Evolutionary conservation across 1,284 basidiomycete species (phyloP), one percentile per base, ranked within the genome.

Genomic region (Ceratobasidium sp.): DNA sequence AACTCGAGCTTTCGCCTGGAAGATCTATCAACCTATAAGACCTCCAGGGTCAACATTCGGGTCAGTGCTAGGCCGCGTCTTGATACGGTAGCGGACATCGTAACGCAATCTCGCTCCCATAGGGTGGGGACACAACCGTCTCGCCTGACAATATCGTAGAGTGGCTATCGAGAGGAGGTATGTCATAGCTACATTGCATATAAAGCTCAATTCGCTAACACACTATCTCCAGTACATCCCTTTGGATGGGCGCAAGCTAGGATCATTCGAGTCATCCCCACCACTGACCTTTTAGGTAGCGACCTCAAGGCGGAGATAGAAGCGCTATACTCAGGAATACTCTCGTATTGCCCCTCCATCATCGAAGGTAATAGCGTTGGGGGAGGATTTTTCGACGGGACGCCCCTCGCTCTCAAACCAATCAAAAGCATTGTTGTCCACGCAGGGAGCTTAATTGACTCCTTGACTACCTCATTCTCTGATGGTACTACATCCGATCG

Each of bases 171-270:
- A 58, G n/a, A 39, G 53, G 4, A 46, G 40, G 68, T 70, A 44
- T n/a, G 39, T 44, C 18, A 26, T 28, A 7, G 13, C 61, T 10
- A 42, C 40, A 20, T n/a, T 33, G 33, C 33, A 33, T 33, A 33
- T 33, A 33, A 33, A 4, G 33, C 33, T 33, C 4, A 4, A 33
- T 33, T 33, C 1, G 33, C 33, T 33, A 33, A 33, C 4, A 33
- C 33, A 33, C 4, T 23, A 15, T 42, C 18, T 20, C 9, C 12
- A 70, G 68, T 53, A 39, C 68, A 56, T 12, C 68, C 68, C 5
- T 56, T 39, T 2, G 55, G 56, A 39, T 77, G 76, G 76, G 55
- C 26, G 15, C 44, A 49, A 53, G 76, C 58, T n/a, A 53, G 76
- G 55, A 40, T 77, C 42, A 40, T 60, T n/a, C n/a, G 46, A 77